A percentile compares a stretch with the other conserved stretches of the same genome.
phyloP scores from a whole-genome alignment of 371 early-diverging fungal genomes.

The Rhizopus microsporus region DNA sequence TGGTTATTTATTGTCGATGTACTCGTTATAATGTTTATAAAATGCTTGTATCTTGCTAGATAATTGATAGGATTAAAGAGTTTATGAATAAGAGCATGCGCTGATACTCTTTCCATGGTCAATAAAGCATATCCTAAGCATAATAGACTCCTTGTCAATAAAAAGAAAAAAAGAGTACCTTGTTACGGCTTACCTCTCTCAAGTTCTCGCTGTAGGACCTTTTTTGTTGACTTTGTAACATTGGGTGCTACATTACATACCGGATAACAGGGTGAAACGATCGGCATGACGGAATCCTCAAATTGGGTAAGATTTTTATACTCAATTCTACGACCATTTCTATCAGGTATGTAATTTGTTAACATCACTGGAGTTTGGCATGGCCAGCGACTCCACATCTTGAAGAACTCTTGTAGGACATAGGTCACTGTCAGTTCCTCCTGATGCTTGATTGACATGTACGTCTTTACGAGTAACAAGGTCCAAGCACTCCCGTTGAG shows the following conservation, averaged over 20 bases:
- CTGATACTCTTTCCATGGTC: background rate
- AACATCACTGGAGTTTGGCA: constrained; percentile 43
- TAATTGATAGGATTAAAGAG: constrained; percentile 35
- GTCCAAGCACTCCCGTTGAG: constrained; percentile 43
- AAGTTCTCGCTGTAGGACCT: constrained; percentile 31
- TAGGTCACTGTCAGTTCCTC: constrained; percentile 8
- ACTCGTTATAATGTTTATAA: constrained; percentile 28
- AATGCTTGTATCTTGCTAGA: constrained; percentile 25
- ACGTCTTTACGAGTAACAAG: constrained; percentile 34
- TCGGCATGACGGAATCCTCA: constrained; percentile 37
- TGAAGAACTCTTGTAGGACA: constrained; percentile 29
- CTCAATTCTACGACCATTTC: constrained; percentile 10
- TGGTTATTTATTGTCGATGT: constrained; percentile 28
- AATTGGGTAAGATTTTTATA: constrained; percentile 23
- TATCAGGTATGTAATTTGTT: constrained; percentile 28
- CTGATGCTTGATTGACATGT: constrained; percentile 5
- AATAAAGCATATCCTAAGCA: background rate
- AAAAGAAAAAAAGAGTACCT: background rate
- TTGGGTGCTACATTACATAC: constrained; percentile 31
- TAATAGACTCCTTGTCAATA: background rate
- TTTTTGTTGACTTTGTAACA: constrained; percentile 33
- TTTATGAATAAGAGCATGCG: constrained; percentile 3
- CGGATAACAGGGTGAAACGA: constrained; percentile 47
- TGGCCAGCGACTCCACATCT: constrained; percentile 38
- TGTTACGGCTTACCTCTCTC: constrained; percentile 29